These are phyloP conservation scores for Paramyrothecium roridum DNA, from an alignment of 2,329 filamentous ascomycete species.

Conservation along the genomic window DNA sequence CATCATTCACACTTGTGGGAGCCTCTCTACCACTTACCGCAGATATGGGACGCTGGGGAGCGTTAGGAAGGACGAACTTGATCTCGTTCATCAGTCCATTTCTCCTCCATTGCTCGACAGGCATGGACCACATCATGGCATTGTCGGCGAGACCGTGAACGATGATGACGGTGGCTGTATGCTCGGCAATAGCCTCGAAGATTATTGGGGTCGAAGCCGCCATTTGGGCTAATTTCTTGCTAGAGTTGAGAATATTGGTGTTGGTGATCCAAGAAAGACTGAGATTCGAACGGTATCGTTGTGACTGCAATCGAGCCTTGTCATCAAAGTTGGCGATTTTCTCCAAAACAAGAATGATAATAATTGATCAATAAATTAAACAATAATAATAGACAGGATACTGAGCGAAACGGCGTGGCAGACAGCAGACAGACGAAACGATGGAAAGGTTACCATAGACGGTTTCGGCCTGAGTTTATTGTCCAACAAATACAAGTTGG, in stretches of 20 bases:
- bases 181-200: constrained; percentile 74
- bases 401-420: too few relatives aligned
- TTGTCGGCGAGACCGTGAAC: constrained; percentile 88
- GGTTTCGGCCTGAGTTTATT: too few relatives aligned
- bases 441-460: too few relatives aligned
- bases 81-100: constrained; percentile 81
- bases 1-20: not conserved
- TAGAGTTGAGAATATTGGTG: not conserved
- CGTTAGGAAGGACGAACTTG: constrained; percentile 92
- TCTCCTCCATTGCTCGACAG: constrained; percentile 84
- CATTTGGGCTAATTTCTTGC: not conserved
- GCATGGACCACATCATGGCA: constrained; percentile 72
- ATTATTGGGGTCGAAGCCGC: constrained; percentile 52
- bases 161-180: constrained; percentile 94
- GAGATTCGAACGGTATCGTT: not conserved
- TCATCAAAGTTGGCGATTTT: too few relatives aligned
- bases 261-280: not conserved
- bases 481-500: too few relatives aligned
- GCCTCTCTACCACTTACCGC: constrained; percentile 29
- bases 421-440: too few relatives aligned
- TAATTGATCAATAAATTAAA: too few relatives aligned
- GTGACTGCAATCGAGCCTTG: too few relatives aligned
- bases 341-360: too few relatives aligned
- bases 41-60: constrained; percentile 83
- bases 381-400: too few relatives aligned